A percentile compares a stretch with the other conserved stretches of the same genome.
Evolutionary conservation across 176 grass and related monocot genomes (phyloP).

Genomic region (Pontederia crassipes): DNA sequence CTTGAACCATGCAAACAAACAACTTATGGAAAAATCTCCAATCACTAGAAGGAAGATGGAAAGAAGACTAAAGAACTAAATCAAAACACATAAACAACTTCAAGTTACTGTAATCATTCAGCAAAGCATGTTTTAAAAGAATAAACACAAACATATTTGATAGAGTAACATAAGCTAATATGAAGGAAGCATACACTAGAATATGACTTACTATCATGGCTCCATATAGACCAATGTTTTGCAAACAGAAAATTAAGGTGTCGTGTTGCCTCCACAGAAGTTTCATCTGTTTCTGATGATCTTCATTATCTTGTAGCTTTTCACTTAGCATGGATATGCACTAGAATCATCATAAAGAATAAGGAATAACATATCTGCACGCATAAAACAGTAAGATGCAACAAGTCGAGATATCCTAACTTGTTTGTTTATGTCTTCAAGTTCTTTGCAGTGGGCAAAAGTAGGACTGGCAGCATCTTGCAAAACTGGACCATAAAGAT

Average conservation of each 20-base stretch:
- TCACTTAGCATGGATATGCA: conserved; percentile 44
- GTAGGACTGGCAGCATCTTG: conserved; percentile 24
- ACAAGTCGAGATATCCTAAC: conserved; percentile 18
- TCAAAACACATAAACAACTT: too few relatives aligned
- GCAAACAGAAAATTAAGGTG: conserved; percentile 72
- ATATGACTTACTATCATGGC: conserved; percentile 46
- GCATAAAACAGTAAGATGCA: conserved; percentile 2
- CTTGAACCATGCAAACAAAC: too few relatives aligned
- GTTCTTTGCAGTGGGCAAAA: conserved; percentile 40
- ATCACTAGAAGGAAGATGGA: too few relatives aligned
- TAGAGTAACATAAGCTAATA: background rate
- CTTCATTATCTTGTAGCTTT: conserved; percentile 44
- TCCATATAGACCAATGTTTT: conserved; percentile 79
- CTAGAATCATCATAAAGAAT: conserved; percentile 30
- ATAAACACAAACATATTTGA: background rate
- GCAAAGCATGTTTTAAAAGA: background rate
- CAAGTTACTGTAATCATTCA: too few relatives aligned
- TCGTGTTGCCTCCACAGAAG: conserved; percentile 57
- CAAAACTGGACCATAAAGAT: conserved; percentile 47
- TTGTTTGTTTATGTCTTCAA: conserved; percentile 52
- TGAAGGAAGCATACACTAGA: background rate
- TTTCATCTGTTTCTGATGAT: conserved; percentile 62
- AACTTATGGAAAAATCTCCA: too few relatives aligned
- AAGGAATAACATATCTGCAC: conserved; percentile 10
- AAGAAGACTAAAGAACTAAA: too few relatives aligned